Conservation (phyloP, 2,329 filamentous ascomycete species). For the Ilyonectria sp. region DNA sequence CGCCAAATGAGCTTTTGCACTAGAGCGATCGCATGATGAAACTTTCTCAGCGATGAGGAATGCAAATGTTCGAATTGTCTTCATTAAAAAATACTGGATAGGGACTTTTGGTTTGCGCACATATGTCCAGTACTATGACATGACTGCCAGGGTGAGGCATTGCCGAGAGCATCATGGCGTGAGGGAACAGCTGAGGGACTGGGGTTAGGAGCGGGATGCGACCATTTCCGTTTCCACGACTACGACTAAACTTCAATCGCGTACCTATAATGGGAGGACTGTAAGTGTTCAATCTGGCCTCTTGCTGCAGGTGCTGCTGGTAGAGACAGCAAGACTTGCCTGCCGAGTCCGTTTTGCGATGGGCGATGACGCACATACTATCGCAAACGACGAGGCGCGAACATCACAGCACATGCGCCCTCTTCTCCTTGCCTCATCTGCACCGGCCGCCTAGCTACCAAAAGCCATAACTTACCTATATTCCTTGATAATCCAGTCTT, state of each 20-base stretch:
- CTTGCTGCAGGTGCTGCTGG: neutral
- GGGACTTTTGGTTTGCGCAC: neutral
- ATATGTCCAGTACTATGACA: neutral
- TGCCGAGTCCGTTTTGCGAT: neutral
- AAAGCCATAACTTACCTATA: neutral
- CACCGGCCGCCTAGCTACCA: neutral
- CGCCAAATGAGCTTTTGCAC: neutral
- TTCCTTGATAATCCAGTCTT: neutral
- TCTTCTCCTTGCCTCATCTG: neutral
- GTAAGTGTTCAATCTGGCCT: neutral
- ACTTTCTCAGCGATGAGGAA: neutral
- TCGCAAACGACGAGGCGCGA: neutral
- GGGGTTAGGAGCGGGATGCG: neutral
- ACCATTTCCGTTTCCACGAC: neutral
- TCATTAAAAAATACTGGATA: too few species aligned
- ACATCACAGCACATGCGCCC: neutral
- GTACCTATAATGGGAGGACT: neutral
- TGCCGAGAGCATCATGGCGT: slow-evolving; percentile 1
- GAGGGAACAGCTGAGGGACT: neutral
- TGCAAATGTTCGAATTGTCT: neutral
- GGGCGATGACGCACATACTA: neutral
- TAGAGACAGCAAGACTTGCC: neutral
- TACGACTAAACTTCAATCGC: neutral
- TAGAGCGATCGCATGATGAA: neutral
- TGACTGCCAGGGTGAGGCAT: neutral